Percentiles rank a stretch among this genome's conserved stretches.
These are phyloP conservation scores for Amylocystis lapponica DNA, from an alignment of 768 basidiomycete species.

Conservation along the genomic window DNA sequence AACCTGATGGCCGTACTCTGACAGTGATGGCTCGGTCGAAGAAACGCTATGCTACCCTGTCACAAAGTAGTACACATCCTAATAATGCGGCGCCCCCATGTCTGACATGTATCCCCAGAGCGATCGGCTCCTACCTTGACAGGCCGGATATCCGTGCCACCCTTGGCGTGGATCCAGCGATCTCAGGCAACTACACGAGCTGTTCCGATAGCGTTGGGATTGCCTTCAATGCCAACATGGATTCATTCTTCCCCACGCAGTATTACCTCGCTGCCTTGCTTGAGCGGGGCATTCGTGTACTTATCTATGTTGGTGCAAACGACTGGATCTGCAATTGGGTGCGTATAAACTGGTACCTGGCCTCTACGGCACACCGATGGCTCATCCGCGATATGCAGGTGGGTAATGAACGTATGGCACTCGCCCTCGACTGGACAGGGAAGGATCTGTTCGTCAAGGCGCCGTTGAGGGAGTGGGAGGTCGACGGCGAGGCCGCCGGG, in stretches of 20 bases:
- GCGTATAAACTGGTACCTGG: neutral
- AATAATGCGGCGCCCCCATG: neutral
- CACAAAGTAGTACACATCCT: conserved; percentile 28
- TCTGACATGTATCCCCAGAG: conserved; percentile 27
- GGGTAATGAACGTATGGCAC: conserved; percentile 58
- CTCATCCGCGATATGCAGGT: conserved; percentile 20
- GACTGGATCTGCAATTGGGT: conserved; percentile 57
- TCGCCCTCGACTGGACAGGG: conserved; percentile 56
- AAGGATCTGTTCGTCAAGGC: conserved; percentile 38
- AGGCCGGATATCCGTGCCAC: conserved; percentile 43
- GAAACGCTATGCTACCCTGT: conserved; percentile 57
- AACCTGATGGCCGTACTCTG: conserved; percentile 4
- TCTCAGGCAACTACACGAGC: conserved; percentile 33
- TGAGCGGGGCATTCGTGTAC: conserved; percentile 45
- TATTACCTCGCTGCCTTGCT: conserved; percentile 47
- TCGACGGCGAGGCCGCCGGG: conserved; percentile 49
- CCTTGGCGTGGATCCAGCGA: conserved; percentile 57
- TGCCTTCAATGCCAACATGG: conserved; percentile 44
- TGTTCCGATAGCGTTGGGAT: conserved; percentile 37
- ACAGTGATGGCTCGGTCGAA: conserved; percentile 34
- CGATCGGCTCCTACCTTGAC: conserved; percentile 59
- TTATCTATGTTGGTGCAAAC: conserved; percentile 51
- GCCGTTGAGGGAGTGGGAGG: conserved; percentile 46
- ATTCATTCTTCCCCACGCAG: conserved; percentile 30
- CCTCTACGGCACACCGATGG: neutral